phyloP scores from a whole-genome alignment of 129 eudicot species.

The Kitagawia praeruptora region DNA sequence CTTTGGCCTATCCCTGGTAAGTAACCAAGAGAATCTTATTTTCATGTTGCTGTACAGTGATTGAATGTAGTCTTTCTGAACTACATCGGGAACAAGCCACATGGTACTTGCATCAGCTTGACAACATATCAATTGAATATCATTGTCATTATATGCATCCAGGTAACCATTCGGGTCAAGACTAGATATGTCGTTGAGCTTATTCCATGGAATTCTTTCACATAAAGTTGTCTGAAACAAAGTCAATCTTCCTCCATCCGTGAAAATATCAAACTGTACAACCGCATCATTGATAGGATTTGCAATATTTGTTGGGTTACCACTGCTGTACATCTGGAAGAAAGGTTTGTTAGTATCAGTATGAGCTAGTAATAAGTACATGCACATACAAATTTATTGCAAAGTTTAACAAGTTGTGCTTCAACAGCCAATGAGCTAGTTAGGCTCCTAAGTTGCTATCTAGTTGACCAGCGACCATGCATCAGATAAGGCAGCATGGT shows the following conservation, averaged over 20 bases:
- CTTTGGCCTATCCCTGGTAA: constrained; percentile 87
- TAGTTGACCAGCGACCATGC: too few relatives aligned
- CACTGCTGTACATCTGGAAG: constrained; percentile 95
- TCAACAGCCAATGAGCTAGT: too few relatives aligned
- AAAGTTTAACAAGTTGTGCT: too few relatives aligned
- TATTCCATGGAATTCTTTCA: constrained; percentile 56
- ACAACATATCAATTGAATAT: constrained; percentile 88
- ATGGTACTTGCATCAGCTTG: constrained; percentile 75
- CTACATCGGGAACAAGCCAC: constrained; percentile 85
- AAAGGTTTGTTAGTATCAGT: background rate
- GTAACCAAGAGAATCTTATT: constrained; percentile 72
- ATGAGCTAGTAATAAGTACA: background rate
- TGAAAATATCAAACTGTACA: constrained; percentile 76
- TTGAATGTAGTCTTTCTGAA: constrained; percentile 47
- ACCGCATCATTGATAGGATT: constrained; percentile 89
- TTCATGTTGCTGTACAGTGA: constrained; percentile 59
- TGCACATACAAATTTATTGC: too few relatives aligned
- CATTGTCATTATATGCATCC: constrained; percentile 54
- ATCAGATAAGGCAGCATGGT: too few relatives aligned
- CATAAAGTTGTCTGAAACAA: constrained; percentile 76
- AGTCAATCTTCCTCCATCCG: constrained; percentile 65
- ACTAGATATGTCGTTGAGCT: constrained; percentile 25
- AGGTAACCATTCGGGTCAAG: constrained; percentile 73
- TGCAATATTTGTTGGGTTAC: constrained; percentile 93
- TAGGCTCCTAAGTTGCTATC: too few relatives aligned